phyloP scores from a whole-genome alignment of 176 grass and related monocot species.

The Carex kokanica region DNA sequence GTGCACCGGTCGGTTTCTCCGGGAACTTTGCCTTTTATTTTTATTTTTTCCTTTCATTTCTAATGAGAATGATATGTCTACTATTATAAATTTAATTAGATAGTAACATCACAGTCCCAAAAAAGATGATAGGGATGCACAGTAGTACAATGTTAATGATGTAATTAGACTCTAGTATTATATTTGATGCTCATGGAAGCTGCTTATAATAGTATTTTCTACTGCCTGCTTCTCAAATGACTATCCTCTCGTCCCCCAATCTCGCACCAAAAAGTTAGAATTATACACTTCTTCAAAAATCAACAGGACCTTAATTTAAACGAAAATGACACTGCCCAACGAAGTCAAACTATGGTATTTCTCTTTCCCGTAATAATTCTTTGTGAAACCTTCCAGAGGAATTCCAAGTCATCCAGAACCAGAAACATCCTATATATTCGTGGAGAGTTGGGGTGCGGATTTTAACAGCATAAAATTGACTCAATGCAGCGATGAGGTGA shows the following conservation, averaged over 20 bases:
- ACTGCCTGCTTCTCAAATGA: not conserved
- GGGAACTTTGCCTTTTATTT: not conserved
- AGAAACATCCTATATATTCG: not conserved
- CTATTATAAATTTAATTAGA: not conserved
- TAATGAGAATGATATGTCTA: not conserved
- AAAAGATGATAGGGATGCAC: not conserved
- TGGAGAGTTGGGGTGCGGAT: no score
- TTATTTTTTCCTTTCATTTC: not conserved
- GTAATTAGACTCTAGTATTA: not conserved
- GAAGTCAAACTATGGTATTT: not conserved
- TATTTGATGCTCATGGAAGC: conserved; percentile 9
- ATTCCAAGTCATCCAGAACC: not conserved
- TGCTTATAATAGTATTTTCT: not conserved
- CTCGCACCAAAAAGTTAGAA: not conserved
- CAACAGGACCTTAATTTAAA: not conserved
- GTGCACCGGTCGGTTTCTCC: not conserved
- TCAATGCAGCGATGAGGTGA: no score
- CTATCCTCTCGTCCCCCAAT: not conserved
- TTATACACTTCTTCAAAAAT: not conserved
- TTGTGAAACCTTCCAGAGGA: not conserved
- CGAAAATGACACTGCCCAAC: not conserved
- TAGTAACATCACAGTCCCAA: not conserved
- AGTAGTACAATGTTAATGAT: not conserved
- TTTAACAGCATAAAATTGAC: no score
- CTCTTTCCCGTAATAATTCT: not conserved